A percentile compares a stretch with the other conserved stretches of the same genome.
These are phyloP conservation scores for Choiromyces venosus DNA, from an alignment of 495 filamentous ascomycete genomes.

Conservation along the genomic window DNA sequence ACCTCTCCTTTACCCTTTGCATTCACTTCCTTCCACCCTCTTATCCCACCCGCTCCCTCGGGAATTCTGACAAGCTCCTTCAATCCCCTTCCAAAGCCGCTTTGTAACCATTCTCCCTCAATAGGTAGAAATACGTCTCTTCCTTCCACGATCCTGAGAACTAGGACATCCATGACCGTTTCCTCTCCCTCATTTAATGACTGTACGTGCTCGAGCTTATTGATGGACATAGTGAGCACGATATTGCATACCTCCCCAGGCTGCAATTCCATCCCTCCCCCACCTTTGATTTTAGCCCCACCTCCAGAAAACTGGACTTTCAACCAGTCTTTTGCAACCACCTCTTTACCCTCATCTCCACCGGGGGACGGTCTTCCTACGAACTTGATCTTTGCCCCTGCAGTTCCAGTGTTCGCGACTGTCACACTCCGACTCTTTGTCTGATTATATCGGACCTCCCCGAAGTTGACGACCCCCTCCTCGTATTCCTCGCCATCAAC, in stretches of 20 bases:
- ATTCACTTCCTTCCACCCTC: conserved; percentile 44
- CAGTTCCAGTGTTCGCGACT: conserved; percentile 83
- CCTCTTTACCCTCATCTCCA: conserved; percentile 43
- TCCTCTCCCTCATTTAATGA: conserved; percentile 63
- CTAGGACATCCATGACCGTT: conserved; percentile 74
- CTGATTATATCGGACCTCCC: conserved; percentile 62
- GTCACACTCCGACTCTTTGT: conserved; percentile 62
- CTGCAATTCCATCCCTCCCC: conserved; percentile 54
- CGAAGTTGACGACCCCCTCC: conserved; percentile 67
- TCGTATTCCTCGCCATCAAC: conserved; percentile 42
- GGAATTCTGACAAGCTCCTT: conserved; percentile 79
- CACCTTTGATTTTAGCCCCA: conserved; percentile 20
- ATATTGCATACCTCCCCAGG: conserved; percentile 78
- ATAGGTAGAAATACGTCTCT: conserved; percentile 88
- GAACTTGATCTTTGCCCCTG: conserved; percentile 68
- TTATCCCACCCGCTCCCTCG: conserved; percentile 58
- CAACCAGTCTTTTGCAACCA: conserved; percentile 34
- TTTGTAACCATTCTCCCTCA: conserved; percentile 69
- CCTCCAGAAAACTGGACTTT: conserved; percentile 27
- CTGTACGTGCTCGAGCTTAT: conserved; percentile 57
- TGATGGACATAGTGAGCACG: conserved; percentile 59
- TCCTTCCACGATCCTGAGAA: conserved; percentile 78
- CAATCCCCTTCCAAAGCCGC: conserved; percentile 74
- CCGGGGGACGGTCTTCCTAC: conserved; percentile 58
- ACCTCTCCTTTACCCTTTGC: conserved; percentile 38